These are phyloP conservation scores for Candida coleopterorum DNA, from an alignment of 805 yeast species.

Conservation along the genomic window DNA sequence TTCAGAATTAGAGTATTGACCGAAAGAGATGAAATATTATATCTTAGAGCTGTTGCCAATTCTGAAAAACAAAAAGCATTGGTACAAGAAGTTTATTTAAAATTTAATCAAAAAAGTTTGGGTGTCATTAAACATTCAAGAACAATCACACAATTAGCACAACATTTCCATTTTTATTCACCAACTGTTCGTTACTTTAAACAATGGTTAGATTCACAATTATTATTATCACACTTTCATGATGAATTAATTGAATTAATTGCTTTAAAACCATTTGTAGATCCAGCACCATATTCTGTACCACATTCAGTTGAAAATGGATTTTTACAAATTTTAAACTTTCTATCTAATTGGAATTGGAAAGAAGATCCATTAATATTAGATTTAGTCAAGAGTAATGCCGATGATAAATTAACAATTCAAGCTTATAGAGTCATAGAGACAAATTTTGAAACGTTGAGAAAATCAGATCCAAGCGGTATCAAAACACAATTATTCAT, in stretches of 20 bases:
- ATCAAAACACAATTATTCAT: constrained; percentile 74
- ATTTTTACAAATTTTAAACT: constrained; percentile 66
- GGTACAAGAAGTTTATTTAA: constrained; percentile 57
- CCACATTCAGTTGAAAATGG: constrained; percentile 82
- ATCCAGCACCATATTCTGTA: constrained; percentile 75
- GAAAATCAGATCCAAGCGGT: constrained; percentile 80
- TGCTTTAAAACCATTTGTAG: constrained; percentile 80
- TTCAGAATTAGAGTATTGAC: constrained; percentile 73
- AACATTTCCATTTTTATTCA: constrained; percentile 66
- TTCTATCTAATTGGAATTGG: constrained; percentile 91
- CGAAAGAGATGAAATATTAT: constrained; percentile 77
- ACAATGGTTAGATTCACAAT: constrained; percentile 83
- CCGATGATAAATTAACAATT: constrained; percentile 54
- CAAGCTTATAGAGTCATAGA: constrained; percentile 59
- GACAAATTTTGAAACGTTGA: constrained; percentile 58
- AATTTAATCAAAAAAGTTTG: constrained; percentile 60
- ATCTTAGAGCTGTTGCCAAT: constrained; percentile 66
- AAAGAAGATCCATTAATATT: constrained; percentile 77
- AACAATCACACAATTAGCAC: constrained; percentile 64
- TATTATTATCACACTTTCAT: constrained; percentile 62
- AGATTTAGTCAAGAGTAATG: constrained; percentile 55
- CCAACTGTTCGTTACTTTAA: constrained; percentile 83
- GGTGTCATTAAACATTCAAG: constrained; percentile 79
- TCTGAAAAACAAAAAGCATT: constrained; percentile 52
- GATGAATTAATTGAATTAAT: constrained; percentile 82